Conservation (phyloP, 306 rosid genomes). For the Castanopsis chinensis region DNA sequence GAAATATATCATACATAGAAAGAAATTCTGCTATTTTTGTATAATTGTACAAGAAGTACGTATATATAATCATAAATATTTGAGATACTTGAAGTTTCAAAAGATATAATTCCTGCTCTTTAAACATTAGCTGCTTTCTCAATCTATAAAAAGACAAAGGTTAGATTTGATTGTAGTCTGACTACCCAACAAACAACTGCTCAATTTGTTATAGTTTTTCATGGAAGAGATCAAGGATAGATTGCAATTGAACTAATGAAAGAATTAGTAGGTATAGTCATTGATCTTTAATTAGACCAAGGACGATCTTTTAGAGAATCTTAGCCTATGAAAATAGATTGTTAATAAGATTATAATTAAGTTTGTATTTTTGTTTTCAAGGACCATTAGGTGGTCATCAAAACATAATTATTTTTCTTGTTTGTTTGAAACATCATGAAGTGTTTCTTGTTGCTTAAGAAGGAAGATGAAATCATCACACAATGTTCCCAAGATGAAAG, state of each 20-base stretch:
- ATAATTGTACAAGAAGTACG: too few species aligned
- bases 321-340: slow-evolving; percentile 20
- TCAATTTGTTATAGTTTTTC: slow-evolving; percentile 24
- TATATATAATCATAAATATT: background rate
- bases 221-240: slow-evolving; percentile 28
- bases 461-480: background rate
- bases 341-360: background rate
- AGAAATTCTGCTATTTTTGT: background rate
- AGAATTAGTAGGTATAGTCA: slow-evolving; percentile 15
- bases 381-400: slow-evolving; percentile 13
- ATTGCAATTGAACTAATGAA: slow-evolving; percentile 21
- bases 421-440: slow-evolving; percentile 10
- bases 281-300: slow-evolving; percentile 16
- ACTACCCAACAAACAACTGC: slow-evolving; percentile 39
- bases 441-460: slow-evolving; percentile 18
- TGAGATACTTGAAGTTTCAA: background rate
- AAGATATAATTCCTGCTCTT: background rate
- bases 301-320: slow-evolving; percentile 26
- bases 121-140: background rate
- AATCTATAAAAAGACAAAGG: slow-evolving; percentile 35
- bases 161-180: slow-evolving; percentile 44
- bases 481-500: slow-evolving; percentile 24
- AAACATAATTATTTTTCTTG: background rate
- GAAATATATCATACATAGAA: background rate
- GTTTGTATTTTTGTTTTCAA: slow-evolving; percentile 1